Base-by-base conservation (phyloP, 495 filamentous ascomycete genomes). In the Penicillium canariense region DNA sequence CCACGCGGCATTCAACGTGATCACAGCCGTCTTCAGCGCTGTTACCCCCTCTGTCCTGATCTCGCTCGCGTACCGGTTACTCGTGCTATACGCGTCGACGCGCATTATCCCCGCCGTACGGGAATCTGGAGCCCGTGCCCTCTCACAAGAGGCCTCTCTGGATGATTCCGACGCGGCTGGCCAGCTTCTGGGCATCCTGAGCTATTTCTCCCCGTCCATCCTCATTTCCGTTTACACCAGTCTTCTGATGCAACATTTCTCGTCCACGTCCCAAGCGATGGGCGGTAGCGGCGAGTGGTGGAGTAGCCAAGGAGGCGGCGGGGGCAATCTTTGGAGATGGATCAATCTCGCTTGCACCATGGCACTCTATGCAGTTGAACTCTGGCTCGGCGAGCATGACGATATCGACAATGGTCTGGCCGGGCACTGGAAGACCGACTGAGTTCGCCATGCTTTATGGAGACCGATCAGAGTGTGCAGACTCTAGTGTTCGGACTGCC, bases 141-240 rank as follows among this genome's bases (percentile, higher is more conserved):
- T 96, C 18, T 87, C 87, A 52, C 84, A 94, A 51, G 91, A 96
- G 64, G 85, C 90, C 11, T 84, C 83, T 26, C 76, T 96, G 23
- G 90, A 96, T 48, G 93, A 97, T 54, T 82, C 78, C 25, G 94
- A 97, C 59, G 89, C 82, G 0, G 90, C 90, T 38, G 86, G 86
- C 55, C 85, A 86, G 53, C 67, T 95, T 5, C 72, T 96, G 17
- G 90, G 85, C 5, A 78, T 96, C 39, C 77, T 97, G 28, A 91
- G 87, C 67, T 96, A 90, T 81, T 97, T 96, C 68, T 90, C 89
- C 27, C 94, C 94, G 0, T 90, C 84, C 27, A 95, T 98, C 46
- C 80, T 98, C 11, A 88, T 98, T 40, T 86, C 92, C 2, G 91
- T 97, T 22, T 98, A 98, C 66, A 98, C 94, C n/a, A 96, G 91